These are phyloP conservation scores for Orbilia javanica DNA, from an alignment of 2,329 filamentous ascomycete genomes.

Conservation along the genomic window DNA sequence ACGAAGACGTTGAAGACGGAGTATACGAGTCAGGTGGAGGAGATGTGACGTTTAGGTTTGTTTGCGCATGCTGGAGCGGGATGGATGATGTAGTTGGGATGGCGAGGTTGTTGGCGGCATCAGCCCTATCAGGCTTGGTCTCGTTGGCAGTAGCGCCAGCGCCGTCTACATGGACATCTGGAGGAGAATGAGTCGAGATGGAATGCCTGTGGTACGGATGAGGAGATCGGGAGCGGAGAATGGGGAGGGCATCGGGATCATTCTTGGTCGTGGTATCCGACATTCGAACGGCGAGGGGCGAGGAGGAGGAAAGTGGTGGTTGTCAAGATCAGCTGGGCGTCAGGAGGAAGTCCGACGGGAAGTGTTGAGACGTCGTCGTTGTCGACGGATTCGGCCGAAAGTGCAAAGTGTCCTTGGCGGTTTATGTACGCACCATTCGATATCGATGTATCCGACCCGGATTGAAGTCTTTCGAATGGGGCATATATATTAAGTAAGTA, in stretches of 20 bases:
- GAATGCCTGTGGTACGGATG: slow-evolving; percentile 53
- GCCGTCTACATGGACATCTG: slow-evolving; percentile 21
- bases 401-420: slow-evolving; percentile 24
- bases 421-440: too few species aligned
- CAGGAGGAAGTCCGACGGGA: neutral
- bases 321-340: slow-evolving; percentile 16
- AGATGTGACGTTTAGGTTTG: slow-evolving; percentile 24
- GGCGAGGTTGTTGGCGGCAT: slow-evolving; percentile 25
- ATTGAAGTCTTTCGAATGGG: neutral
- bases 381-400: slow-evolving; percentile 25
- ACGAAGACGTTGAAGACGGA: slow-evolving; percentile 46
- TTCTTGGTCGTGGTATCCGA: slow-evolving; percentile 49
- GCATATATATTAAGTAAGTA: neutral
- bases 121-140: slow-evolving; percentile 49
- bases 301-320: neutral
- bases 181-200: slow-evolving; percentile 35
- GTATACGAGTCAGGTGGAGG: slow-evolving; percentile 6
- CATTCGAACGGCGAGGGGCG: slow-evolving; percentile 48
- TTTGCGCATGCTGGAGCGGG: slow-evolving; percentile 56
- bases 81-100: slow-evolving; percentile 34
- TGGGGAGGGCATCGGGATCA: slow-evolving; percentile 43
- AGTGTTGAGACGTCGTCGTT: slow-evolving; percentile 46
- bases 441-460: neutral
- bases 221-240: slow-evolving; percentile 53
- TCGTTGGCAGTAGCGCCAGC: neutral